Evolutionary conservation across 805 yeast genomes (phyloP), one percentile per base, ranked within the genome.

Genomic region (Scheffersomyces spartinae): DNA sequence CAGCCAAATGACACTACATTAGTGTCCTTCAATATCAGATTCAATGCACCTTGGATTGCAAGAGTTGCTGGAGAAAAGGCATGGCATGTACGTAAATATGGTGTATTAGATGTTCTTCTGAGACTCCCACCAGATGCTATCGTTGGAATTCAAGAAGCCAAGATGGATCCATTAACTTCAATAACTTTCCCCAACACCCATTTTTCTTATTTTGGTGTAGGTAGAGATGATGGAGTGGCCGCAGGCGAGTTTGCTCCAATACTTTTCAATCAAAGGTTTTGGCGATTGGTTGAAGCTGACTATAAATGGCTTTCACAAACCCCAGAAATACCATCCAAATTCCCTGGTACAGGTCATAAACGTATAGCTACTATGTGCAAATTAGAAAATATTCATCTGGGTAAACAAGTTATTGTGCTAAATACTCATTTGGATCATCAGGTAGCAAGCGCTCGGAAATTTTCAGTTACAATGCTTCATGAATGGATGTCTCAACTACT

Each of bases 181-280:
- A n/a, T n/a, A n/a, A n/a, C n/a, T n/a, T n/a, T n/a, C n/a, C n/a
- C n/a, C n/a, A n/a, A n/a, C n/a, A n/a, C n/a, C n/a, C n/a, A n/a
- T n/a, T 49, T 52, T 51, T 24, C 26, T 7, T 36, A 43, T 27
- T 48, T 34, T 26, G 53, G 53, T 3, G 43, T 47, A 13, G 51
- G 51, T 2, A 39, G 51, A 33, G 48, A 42, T 27, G 47, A 45
- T 30, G 53, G 53, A 6, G 15, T 28, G 3, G 28, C 32, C 11
- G 29, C 27, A 9, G 51, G 53, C 9, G 53, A 47, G 27, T 47
- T 28, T 24, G 42, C 51, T 8, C 46, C 53, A 4, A 32, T 47
- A 16, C 20, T 47, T 10, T 47, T 39, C 27, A 36, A 41, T 12
- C 20, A 24, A n/a, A 19, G 27, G 1, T 40, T 39, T 21, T 47